Percentiles rank a stretch among this genome's conserved stretches.
phyloP scores from a whole-genome alignment of 2,329 filamentous ascomycete species.

The Daldinia sp. region DNA sequence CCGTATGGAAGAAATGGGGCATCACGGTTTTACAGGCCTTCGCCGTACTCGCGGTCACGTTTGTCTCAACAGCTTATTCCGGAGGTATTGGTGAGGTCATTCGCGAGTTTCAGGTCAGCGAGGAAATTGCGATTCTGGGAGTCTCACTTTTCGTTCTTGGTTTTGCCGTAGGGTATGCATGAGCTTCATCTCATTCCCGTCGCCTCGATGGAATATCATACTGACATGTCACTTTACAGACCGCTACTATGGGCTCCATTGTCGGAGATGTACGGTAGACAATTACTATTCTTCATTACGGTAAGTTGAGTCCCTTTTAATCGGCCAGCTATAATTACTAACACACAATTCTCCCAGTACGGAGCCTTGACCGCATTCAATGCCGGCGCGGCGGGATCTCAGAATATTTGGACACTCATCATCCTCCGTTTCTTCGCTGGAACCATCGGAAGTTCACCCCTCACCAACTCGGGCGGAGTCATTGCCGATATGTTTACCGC shows the following conservation, averaged over 20 bases:
- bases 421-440: constrained; percentile 72
- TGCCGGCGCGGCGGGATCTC: constrained; percentile 64
- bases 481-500: constrained; percentile 70
- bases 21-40: constrained; percentile 73
- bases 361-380: constrained; percentile 68
- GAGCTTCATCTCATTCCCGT: not conserved
- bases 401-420: constrained; percentile 66
- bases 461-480: constrained; percentile 69
- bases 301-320: constrained; percentile 34
- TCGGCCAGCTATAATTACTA: not conserved
- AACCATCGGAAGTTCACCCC: constrained; percentile 66
- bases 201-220: constrained; percentile 52
- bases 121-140: constrained; percentile 63
- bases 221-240: constrained; percentile 30
- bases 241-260: constrained; percentile 75
- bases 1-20: constrained; percentile 70
- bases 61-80: constrained; percentile 76
- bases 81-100: constrained; percentile 68
- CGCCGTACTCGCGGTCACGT: constrained; percentile 76
- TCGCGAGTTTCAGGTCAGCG: constrained; percentile 63
- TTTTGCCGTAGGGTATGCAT: constrained; percentile 56
- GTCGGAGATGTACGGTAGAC: constrained; percentile 69
- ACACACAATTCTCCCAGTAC: constrained; percentile 52
- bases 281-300: constrained; percentile 67
- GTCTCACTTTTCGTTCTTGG: constrained; percentile 69